A percentile compares a stretch with the other conserved stretches of the same genome.
phyloP scores from a whole-genome alignment of 2,329 filamentous ascomycete species.

The Myriosclerotinia curreyana region DNA sequence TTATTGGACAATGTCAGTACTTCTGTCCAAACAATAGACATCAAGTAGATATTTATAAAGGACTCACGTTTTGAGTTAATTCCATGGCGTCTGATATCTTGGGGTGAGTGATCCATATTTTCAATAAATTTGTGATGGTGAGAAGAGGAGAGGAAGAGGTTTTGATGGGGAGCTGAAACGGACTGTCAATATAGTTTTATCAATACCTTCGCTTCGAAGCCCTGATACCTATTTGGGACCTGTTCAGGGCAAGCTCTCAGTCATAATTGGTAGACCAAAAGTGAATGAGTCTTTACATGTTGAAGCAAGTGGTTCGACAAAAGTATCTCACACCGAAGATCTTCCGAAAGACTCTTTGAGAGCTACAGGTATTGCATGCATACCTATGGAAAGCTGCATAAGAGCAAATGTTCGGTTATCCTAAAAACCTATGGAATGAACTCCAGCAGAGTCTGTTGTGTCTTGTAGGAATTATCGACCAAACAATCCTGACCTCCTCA shows the following conservation, averaged over 20 bases:
- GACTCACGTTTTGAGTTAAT: neutral
- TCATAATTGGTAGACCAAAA: neutral
- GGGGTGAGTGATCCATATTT: constrained; percentile 6
- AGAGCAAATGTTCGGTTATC: too few species aligned
- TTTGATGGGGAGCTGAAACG: neutral
- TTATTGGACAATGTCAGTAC: constrained; percentile 1
- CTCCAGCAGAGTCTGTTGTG: neutral
- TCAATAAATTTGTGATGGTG: neutral
- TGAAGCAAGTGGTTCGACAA: neutral
- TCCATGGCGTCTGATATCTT: neutral
- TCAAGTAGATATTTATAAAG: neutral
- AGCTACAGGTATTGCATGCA: neutral
- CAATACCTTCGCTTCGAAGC: neutral
- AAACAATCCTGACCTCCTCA: neutral
- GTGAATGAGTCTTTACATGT: neutral
- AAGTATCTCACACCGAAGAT: too few species aligned
- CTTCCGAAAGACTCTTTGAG: neutral
- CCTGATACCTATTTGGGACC: neutral
- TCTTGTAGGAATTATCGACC: neutral
- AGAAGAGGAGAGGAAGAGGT: neutral
- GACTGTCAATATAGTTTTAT: neutral
- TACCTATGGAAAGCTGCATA: neutral
- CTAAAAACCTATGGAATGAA: neutral
- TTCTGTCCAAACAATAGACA: neutral
- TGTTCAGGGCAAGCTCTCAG: neutral